A percentile compares a stretch with the other conserved stretches of the same genome.
Evolutionary conservation across 805 yeast species (phyloP).

Genomic region (Yarrowia porcina): DNA sequence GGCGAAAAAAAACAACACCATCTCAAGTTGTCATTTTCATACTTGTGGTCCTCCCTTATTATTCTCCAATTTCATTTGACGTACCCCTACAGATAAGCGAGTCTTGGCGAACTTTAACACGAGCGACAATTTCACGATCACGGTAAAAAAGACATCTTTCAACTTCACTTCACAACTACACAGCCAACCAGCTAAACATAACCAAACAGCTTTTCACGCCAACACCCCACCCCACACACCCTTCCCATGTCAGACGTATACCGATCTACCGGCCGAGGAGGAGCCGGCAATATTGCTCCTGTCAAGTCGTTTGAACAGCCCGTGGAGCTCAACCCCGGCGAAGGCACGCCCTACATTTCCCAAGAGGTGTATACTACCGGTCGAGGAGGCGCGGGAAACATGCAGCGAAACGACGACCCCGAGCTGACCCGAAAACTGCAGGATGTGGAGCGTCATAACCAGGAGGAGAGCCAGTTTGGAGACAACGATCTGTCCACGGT

Average conservation of each 20-base stretch:
- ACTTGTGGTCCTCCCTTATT: too few species aligned
- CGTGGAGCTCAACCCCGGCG: conserved; percentile 50
- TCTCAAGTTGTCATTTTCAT: too few species aligned
- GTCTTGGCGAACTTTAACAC: conserved; percentile 19
- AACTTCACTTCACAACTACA: too few species aligned
- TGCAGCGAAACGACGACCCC: conserved; percentile 56
- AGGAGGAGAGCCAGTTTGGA: conserved; percentile 34
- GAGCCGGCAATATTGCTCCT: conserved; percentile 64
- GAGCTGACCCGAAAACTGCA: conserved; percentile 59
- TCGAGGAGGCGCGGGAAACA: conserved; percentile 76
- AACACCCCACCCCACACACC: not conserved
- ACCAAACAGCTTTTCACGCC: too few species aligned
- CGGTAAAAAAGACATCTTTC: too few species aligned
- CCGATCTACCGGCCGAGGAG: conserved; percentile 76
- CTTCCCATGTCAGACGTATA: conserved; percentile 35
- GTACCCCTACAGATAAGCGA: conserved; percentile 16
- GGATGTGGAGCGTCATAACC: conserved; percentile 51
- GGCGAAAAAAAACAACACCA: too few species aligned
- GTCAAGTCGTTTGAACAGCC: conserved; percentile 50
- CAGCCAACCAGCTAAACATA: too few species aligned
- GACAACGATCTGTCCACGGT: conserved; percentile 47
- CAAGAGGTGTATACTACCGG: conserved; percentile 64
- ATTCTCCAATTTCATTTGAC: conserved; percentile 22
- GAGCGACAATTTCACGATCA: not conserved
- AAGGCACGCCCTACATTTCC: conserved; percentile 54